These are phyloP conservation scores for Withania somnifera DNA, from an alignment of 305 asterid species.

Conservation along the genomic window DNA sequence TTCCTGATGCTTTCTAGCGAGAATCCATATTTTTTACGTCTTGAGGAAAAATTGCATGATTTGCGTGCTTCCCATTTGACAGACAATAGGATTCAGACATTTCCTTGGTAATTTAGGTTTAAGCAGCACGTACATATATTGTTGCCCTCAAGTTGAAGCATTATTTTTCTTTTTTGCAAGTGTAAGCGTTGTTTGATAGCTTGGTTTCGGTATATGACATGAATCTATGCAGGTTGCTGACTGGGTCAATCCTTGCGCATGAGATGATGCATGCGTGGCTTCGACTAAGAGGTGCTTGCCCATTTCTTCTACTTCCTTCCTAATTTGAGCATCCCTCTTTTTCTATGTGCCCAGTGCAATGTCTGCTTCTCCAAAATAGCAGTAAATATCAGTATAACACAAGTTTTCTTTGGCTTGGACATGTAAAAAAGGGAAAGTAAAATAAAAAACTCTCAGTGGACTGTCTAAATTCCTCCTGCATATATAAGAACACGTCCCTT, in stretches of 20 bases:
- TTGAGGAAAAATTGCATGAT: background rate
- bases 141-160: background rate
- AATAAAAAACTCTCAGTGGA: background rate
- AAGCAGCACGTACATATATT: background rate
- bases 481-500: background rate
- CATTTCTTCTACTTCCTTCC: background rate
- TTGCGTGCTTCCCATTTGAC: background rate
- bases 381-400: background rate
- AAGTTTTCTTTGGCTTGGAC: background rate
- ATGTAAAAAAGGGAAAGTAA: background rate
- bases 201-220: background rate
- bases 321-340: background rate
- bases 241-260: slow-evolving; percentile 49
- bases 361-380: background rate
- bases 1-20: background rate
- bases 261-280: slow-evolving; percentile 61
- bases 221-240: slow-evolving; percentile 27
- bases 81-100: background rate
- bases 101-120: background rate
- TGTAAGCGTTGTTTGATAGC: background rate
- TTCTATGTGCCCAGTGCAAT: background rate
- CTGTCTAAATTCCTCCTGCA: background rate
- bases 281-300: slow-evolving; percentile 29
- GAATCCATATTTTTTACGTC: background rate
- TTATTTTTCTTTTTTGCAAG: background rate